phyloP scores from a whole-genome alignment of 75 land plant genomes.

The Sequoiadendron giganteum region DNA sequence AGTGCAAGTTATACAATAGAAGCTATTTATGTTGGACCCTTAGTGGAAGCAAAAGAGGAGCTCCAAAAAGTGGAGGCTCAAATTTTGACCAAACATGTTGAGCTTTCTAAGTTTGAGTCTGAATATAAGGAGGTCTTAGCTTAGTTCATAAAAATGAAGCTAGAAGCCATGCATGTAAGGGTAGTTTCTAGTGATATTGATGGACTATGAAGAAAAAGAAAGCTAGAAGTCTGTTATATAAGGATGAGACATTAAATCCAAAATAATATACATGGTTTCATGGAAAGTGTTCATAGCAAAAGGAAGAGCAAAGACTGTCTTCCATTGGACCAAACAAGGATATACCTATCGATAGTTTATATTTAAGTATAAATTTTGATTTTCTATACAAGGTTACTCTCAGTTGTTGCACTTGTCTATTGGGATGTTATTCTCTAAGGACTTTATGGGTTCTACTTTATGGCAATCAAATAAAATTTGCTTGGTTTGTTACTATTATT shows the following conservation, averaged over 20 bases:
- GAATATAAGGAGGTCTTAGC: conserved; percentile 98
- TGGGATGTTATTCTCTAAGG: conserved; percentile 17
- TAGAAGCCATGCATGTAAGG: too few species aligned
- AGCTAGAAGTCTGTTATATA: too few species aligned
- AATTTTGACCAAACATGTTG: conserved; percentile 74
- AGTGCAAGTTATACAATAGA: conserved; percentile 94
- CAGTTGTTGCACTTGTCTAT: conserved; percentile 29
- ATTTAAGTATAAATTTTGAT: conserved; percentile 10
- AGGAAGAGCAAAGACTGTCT: background rate
- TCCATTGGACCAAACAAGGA: background rate
- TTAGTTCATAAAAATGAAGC: too few species aligned
- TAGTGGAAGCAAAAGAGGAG: conserved; percentile 56
- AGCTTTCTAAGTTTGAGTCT: conserved; percentile 87
- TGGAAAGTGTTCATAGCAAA: too few species aligned
- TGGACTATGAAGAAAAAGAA: too few species aligned
- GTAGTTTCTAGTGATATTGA: too few species aligned
- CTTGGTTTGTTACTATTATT: conserved; percentile 10
- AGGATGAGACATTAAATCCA: too few species aligned
- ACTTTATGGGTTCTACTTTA: conserved; percentile 18
- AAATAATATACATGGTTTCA: too few species aligned
- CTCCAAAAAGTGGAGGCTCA: conserved; percentile 79
- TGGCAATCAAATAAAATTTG: conserved; percentile 19
- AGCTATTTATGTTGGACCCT: conserved; percentile 73
- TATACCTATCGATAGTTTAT: background rate
- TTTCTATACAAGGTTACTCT: conserved; percentile 33